Percentiles rank a stretch among this genome's conserved stretches.
Evolutionary conservation across 345 rosid species (phyloP).

Genomic region (Theobroma cacao): DNA sequence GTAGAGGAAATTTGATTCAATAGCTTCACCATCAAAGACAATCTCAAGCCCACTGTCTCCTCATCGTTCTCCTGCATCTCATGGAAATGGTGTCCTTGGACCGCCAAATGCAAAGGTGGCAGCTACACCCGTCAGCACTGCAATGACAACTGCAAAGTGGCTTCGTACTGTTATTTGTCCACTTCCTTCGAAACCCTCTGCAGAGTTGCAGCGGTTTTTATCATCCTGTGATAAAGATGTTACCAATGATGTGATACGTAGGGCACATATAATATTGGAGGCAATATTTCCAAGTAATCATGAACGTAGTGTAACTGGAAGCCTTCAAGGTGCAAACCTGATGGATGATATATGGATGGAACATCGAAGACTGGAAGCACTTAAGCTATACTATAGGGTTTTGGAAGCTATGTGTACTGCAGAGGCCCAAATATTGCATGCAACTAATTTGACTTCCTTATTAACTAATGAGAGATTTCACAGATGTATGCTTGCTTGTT

Average conservation of each 20-base stretch:
- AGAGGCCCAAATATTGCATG: constrained; percentile 80
- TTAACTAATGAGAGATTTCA: constrained; percentile 95
- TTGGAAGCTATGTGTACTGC: constrained; percentile 96
- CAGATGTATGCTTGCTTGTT: constrained; percentile 96
- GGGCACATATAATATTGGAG: constrained; percentile 85
- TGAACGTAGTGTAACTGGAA: constrained; percentile 60
- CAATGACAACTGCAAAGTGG: constrained; percentile 99
- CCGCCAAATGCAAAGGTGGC: constrained; percentile 47
- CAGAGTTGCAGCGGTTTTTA: constrained; percentile 63
- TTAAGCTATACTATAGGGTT: constrained; percentile 86
- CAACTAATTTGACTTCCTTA: constrained; percentile 78
- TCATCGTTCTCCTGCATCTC: constrained; percentile 64
- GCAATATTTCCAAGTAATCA: constrained; percentile 88
- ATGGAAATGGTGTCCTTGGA: constrained; percentile 50
- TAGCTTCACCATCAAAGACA: constrained; percentile 81
- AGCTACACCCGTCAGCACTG: constrained; percentile 87
- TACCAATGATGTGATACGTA: constrained; percentile 64
- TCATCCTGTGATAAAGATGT: constrained; percentile 83
- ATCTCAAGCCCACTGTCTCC: constrained; percentile 86
- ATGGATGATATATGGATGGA: constrained; percentile 98
- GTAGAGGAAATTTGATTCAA: constrained; percentile 69
- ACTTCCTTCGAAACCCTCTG: constrained; percentile 74
- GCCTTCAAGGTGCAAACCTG: constrained; percentile 64
- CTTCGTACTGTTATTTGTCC: constrained; percentile 80
- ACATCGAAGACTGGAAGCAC: constrained; percentile 81